phyloP scores from a whole-genome alignment of 2,329 filamentous ascomycete species.

The Botrytis elliptica region DNA sequence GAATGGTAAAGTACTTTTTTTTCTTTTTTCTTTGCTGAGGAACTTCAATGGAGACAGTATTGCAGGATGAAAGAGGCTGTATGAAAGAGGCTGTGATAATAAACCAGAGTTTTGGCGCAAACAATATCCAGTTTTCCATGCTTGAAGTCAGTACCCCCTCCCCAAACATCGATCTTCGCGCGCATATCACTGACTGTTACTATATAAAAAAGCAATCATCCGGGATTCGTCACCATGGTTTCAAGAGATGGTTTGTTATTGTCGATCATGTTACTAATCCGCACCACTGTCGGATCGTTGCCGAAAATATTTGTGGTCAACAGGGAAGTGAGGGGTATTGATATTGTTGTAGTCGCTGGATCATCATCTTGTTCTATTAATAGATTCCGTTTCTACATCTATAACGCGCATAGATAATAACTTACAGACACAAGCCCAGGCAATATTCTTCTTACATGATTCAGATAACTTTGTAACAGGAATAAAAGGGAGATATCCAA shows the following conservation, averaged over 20 bases:
- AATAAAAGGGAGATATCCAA: not conserved
- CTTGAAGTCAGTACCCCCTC: not conserved
- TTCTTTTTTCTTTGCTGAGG: not conserved
- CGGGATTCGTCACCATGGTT: not conserved
- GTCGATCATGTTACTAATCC: not conserved
- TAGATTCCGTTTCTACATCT: not conserved
- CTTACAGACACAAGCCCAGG: not conserved
- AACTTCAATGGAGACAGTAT: fast-evolving
- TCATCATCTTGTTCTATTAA: not conserved
- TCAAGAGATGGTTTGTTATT: not conserved
- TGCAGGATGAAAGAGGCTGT: not conserved
- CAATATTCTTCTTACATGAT: not conserved
- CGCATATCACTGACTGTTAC: not conserved
- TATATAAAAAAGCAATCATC: not conserved
- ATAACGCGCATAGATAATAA: not conserved
- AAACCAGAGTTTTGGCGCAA: too few relatives aligned
- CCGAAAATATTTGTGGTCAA: not conserved
- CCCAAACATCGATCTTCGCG: not conserved
- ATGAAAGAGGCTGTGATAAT: not conserved
- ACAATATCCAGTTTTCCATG: not conserved
- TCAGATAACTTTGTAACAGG: not conserved
- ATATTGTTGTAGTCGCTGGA: not conserved
- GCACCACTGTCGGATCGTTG: not conserved
- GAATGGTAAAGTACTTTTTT: not conserved
- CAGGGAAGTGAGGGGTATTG: not conserved